A percentile compares a stretch with the other conserved stretches of the same genome.
Evolutionary conservation across 192 early-diverging fungal genomes (phyloP).

Genomic region (Coemansia sp.): DNA sequence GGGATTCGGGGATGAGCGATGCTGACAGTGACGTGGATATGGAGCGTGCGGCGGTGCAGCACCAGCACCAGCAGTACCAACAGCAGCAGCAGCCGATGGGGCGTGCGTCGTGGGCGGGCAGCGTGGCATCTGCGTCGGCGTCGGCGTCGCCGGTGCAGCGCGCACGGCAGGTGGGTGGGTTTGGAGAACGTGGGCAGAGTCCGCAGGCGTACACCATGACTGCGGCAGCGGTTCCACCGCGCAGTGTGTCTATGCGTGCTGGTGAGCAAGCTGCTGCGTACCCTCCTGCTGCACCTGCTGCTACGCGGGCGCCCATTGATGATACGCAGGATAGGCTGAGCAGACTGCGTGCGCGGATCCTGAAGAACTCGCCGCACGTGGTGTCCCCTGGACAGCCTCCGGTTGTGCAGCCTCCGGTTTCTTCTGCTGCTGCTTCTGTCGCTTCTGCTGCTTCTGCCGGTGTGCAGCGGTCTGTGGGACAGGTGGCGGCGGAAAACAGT

Average conservation of each 20-base stretch:
- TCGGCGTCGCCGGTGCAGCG: conserved; percentile 23
- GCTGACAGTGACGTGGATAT: conserved; percentile 14
- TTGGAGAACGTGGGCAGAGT: conserved; percentile 14
- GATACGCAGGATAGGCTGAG: conserved; percentile 26
- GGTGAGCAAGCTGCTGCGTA: conserved; percentile 6
- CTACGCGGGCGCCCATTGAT: too few species aligned
- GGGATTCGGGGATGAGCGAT: too few species aligned
- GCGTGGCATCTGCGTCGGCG: conserved; percentile 12
- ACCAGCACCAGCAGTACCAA: neutral
- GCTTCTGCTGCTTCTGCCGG: too few species aligned
- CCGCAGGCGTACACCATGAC: conserved; percentile 10
- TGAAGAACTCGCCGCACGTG: conserved; percentile 2
- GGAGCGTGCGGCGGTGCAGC: neutral
- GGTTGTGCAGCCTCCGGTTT: conserved; percentile 8
- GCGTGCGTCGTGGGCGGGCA: too few species aligned
- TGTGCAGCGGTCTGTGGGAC: too few species aligned
- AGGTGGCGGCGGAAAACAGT: conserved; percentile 2
- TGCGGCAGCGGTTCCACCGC: too few species aligned
- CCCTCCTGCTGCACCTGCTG: too few species aligned
- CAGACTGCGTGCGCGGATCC: conserved; percentile 34
- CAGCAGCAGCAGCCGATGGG: conserved; percentile 1
- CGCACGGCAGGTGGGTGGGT: conserved; percentile 4
- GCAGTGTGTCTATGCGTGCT: conserved; percentile 6
- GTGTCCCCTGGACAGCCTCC: too few species aligned
- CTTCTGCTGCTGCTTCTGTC: too few species aligned